A percentile compares a stretch with the other conserved stretches of the same genome.
Evolutionary conservation across 257 asterid genomes (phyloP).

Genomic region (Nicotiana tabacum): DNA sequence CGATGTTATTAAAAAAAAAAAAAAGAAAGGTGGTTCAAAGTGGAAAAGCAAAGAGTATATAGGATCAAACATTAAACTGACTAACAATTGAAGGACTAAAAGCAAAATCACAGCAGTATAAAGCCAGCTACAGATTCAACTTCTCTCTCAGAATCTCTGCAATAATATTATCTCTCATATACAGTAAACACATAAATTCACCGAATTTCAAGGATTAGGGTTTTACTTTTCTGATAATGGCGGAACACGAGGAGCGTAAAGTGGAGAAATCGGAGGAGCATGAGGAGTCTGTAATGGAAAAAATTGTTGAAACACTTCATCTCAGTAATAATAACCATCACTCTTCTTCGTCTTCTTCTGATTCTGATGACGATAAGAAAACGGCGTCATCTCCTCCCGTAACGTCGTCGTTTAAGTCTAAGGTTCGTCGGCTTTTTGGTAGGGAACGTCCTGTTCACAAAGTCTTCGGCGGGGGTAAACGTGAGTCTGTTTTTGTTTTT

Average conservation of each 20-base stretch:
- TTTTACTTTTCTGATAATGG: slow-evolving; percentile 28
- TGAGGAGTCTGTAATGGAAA: slow-evolving; percentile 50
- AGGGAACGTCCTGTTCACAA: slow-evolving; percentile 68
- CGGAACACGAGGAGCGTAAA: slow-evolving; percentile 33
- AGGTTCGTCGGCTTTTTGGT: slow-evolving; percentile 64
- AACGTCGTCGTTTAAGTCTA: slow-evolving; percentile 35
- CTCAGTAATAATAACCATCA: neutral
- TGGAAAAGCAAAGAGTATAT: neutral
- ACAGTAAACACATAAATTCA: neutral
- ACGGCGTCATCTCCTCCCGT: slow-evolving; percentile 16
- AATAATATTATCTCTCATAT: neutral
- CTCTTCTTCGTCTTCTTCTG: slow-evolving; percentile 49
- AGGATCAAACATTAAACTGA: neutral
- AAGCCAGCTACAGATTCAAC: neutral
- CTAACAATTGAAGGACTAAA: neutral
- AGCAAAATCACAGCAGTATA: neutral
- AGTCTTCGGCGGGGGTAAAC: slow-evolving; percentile 76
- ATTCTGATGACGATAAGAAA: slow-evolving; percentile 48
- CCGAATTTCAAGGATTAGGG: neutral
- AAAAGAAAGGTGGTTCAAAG: too few species aligned
- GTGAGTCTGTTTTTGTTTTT: slow-evolving; percentile 25
- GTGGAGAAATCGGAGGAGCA: slow-evolving; percentile 43
- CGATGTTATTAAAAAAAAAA: too few species aligned
- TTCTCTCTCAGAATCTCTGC: neutral
- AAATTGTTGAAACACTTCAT: slow-evolving; percentile 46